Evolutionary conservation across 495 filamentous ascomycete species (phyloP).

Genomic region (Podospora fimiseda): DNA sequence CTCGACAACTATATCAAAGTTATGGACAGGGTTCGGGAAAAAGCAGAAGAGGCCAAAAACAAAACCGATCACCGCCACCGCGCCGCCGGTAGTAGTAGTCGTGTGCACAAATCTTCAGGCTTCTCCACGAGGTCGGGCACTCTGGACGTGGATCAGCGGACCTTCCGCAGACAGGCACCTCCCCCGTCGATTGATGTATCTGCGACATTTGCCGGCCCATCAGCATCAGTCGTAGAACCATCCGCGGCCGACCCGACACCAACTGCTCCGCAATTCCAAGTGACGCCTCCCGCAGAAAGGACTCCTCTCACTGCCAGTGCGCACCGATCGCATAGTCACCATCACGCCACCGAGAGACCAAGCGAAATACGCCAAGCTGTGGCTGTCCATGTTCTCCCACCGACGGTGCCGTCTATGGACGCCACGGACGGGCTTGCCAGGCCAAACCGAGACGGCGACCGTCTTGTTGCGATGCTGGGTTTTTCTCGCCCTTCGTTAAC

Average conservation of each 20-base stretch:
- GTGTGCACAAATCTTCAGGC: slow-evolving; percentile 40
- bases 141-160: slow-evolving; percentile 38
- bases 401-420: slow-evolving; percentile 68
- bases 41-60: slow-evolving; percentile 62
- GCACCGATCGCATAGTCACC: slow-evolving; percentile 50
- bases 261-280: slow-evolving; percentile 54
- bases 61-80: slow-evolving; percentile 42
- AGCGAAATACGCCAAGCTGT: slow-evolving; percentile 40
- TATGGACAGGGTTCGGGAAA: slow-evolving; percentile 81
- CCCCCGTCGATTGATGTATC: slow-evolving; percentile 42
- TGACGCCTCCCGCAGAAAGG: slow-evolving; percentile 70
- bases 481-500: slow-evolving; percentile 62
- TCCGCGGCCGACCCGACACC: slow-evolving; percentile 51
- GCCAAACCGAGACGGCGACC: slow-evolving; percentile 78
- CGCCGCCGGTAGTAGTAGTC: slow-evolving; percentile 34
- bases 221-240: slow-evolving; percentile 32
- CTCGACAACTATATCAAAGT: slow-evolving; percentile 98
- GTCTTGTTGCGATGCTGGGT: slow-evolving; percentile 78
- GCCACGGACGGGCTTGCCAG: slow-evolving; percentile 67
- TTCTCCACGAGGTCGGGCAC: slow-evolving; percentile 46
- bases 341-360: slow-evolving; percentile 52
- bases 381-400: slow-evolving; percentile 59
- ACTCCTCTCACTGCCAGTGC: slow-evolving; percentile 50
- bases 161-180: slow-evolving; percentile 42
- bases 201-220: slow-evolving; percentile 40